A percentile compares a stretch with the other conserved stretches of the same genome.
phyloP scores from a whole-genome alignment of 140 eudicot species.

The Oenanthe javanica region DNA sequence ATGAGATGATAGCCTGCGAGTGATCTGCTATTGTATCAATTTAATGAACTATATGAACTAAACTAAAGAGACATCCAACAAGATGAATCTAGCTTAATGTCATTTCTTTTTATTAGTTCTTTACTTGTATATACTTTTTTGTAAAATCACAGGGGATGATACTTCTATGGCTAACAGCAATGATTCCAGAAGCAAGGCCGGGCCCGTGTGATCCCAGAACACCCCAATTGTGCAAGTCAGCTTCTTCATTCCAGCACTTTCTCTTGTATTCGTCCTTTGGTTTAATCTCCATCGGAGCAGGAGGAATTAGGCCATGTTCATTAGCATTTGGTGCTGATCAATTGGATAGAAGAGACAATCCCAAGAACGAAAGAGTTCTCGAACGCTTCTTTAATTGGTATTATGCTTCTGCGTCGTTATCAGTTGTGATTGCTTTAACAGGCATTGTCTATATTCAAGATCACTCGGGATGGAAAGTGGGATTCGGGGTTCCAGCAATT shows the following conservation, averaged over 20 bases:
- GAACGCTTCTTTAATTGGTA: constrained; percentile 89
- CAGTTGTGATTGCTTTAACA: constrained; percentile 68
- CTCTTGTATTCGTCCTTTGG: constrained; percentile 47
- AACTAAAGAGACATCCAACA: neutral
- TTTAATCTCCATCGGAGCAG: constrained; percentile 75
- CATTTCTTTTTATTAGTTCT: neutral
- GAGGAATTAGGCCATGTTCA: constrained; percentile 77
- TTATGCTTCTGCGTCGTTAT: constrained; percentile 54
- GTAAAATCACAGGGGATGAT: constrained; percentile 49
- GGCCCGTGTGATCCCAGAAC: constrained; percentile 53
- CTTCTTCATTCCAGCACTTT: constrained; percentile 43
- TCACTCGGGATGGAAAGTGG: constrained; percentile 75
- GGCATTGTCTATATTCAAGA: constrained; percentile 91
- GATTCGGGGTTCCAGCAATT: constrained; percentile 73
- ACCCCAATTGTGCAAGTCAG: constrained; percentile 41
- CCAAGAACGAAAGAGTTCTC: constrained; percentile 48
- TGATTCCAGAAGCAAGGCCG: constrained; percentile 58
- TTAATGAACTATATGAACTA: neutral
- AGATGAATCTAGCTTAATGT: neutral
- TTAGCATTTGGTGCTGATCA: constrained; percentile 90
- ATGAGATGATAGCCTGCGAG: neutral
- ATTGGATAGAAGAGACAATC: constrained; percentile 44
- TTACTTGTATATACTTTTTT: neutral
- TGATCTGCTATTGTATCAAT: neutral
- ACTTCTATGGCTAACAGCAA: constrained; percentile 71